These are phyloP conservation scores for Clathrus columnatus DNA, from an alignment of 768 basidiomycete genomes.

Conservation along the genomic window DNA sequence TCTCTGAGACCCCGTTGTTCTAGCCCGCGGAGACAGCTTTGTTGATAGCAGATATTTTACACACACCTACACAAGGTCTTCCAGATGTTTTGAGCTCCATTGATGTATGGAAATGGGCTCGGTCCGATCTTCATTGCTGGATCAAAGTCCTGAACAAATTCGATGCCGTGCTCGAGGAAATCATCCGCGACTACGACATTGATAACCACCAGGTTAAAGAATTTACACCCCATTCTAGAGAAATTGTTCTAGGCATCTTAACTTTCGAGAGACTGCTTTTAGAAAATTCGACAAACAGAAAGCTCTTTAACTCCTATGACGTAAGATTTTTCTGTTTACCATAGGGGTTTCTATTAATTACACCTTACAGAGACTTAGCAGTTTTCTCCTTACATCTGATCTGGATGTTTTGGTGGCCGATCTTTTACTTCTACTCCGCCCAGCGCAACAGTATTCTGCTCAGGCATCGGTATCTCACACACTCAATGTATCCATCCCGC, in stretches of 20 bases:
- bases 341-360: not conserved
- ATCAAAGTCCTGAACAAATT: slow-evolving; percentile 93
- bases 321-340: slow-evolving; percentile 44
- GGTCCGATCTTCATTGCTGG: slow-evolving; percentile 97
- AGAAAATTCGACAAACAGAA: slow-evolving; percentile 96
- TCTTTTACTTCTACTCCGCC: slow-evolving; percentile 80
- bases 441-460: slow-evolving; percentile 89
- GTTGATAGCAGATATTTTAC: slow-evolving; percentile 62
- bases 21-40: slow-evolving; percentile 76
- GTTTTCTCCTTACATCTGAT: slow-evolving; percentile 81
- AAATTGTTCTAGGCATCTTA: slow-evolving; percentile 70
- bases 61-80: slow-evolving; percentile 64
- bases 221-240: slow-evolving; percentile 71
- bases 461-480: slow-evolving; percentile 78
- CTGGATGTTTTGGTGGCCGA: slow-evolving; percentile 79
- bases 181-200: slow-evolving; percentile 78
- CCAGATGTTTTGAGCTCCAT: slow-evolving; percentile 57
- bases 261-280: slow-evolving; percentile 82
- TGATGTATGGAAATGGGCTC: slow-evolving; percentile 86
- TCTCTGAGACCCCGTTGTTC: slow-evolving; percentile 2
- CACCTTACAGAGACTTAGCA: slow-evolving; percentile 67
- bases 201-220: slow-evolving; percentile 73
- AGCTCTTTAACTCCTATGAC: slow-evolving; percentile 94
- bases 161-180: slow-evolving; percentile 76
- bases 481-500: slow-evolving; percentile 71